These are phyloP conservation scores for Cerioporus squamosus DNA, from an alignment of 1,284 basidiomycete species.

Conservation along the genomic window DNA sequence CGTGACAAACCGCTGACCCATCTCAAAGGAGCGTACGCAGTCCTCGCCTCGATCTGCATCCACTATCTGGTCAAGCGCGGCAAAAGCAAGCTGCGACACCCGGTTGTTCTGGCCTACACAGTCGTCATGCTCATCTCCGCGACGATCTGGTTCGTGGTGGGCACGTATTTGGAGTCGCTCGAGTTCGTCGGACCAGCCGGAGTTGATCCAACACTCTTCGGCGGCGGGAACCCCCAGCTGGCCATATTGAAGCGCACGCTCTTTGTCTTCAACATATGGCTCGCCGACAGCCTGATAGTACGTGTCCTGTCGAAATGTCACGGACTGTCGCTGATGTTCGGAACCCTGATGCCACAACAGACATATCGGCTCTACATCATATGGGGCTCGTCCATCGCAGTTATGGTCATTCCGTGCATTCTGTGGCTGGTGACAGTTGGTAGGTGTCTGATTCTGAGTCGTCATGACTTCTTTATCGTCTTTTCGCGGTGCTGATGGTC, in stretches of 20 bases:
- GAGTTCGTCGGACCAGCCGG: background rate
- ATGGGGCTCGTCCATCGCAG: background rate
- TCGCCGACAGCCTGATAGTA: constrained; percentile 2
- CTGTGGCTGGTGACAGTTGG: background rate
- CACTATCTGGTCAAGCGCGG: constrained; percentile 1
- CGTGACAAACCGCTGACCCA: no score
- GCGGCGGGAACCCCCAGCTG: background rate
- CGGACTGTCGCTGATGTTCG: no score
- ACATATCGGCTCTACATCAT: background rate
- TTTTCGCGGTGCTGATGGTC: background rate
- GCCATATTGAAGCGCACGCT: constrained; percentile 1
- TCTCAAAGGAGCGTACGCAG: background rate
- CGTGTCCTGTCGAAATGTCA: background rate
- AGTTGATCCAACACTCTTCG: background rate
- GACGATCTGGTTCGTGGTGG: background rate
- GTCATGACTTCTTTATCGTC: no score
- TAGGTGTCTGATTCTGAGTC: no score
- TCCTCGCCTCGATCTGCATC: constrained; percentile 2
- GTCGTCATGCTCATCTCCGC: background rate
- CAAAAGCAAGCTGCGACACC: background rate
- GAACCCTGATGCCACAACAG: constrained; percentile 8
- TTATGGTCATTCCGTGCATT: background rate
- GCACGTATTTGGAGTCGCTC: background rate
- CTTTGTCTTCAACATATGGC: background rate
- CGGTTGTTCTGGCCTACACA: background rate